Base-by-base conservation (phyloP, 2,329 filamentous ascomycete genomes). In the Calonectria multiphialidica region DNA sequence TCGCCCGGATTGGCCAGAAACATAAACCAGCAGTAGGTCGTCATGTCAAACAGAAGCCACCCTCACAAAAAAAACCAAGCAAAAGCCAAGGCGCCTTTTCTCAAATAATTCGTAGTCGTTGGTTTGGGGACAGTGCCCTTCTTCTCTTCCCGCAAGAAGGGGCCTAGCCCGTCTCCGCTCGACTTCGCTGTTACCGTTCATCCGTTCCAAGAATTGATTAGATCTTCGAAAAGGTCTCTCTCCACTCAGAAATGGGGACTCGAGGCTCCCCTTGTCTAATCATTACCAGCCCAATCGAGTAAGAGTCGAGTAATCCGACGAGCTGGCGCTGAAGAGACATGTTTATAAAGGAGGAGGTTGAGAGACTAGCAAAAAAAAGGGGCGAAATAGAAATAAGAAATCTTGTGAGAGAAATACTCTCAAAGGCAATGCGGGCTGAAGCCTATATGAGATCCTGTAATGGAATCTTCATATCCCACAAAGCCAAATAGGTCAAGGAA, bases 171-270 rank as follows among this genome's bases (percentile, higher is more conserved):
- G 28, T 49, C 47, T 25, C 64, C 64, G 40, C 21, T 18, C 57
- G 64, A 71, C 57, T 47, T 57, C 55, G 47, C 57, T 62, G 53
- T 64, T 62, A 44, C 37, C 37, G 47, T 64, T 63, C 47, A 61
- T 71, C 66, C 64, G 64, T 71, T 71, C 68, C 64, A 71, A 68
- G 61, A 70, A 71, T 67, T 55, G 64, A 71, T 65, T 70, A 71
- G 64, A 59, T 71, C 69, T 67, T 66, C 64, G 66, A 71, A 62
- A 63, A 65, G 49, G 47, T 67, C 64, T 67, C 69, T 25, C 50
- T 63, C 44, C 53, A 35, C 53, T 50, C 18, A 33, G 66, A 68
- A 62, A 23, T 42, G 55, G 45, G 35, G 33, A 66, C 49, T 45
- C 49, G 23, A 62, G 45, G 44, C 45, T 23, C 21, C 33, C 50